Base-by-base conservation (phyloP, 306 rosid genomes). In the Amphicarpaea edgeworthii region DNA sequence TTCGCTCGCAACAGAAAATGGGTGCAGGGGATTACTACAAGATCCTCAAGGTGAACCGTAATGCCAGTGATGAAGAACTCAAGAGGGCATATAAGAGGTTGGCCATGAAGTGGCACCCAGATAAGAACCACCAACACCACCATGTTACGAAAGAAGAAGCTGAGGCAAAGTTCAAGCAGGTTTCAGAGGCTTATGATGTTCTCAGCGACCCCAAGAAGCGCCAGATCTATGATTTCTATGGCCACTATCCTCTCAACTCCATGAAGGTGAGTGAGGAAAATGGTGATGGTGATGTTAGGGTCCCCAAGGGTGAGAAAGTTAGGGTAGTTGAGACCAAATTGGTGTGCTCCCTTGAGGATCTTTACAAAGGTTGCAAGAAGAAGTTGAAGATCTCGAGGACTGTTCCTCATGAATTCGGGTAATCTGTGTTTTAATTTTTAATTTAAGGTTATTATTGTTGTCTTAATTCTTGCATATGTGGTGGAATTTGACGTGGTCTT, bases 331-430 rank as follows among this genome's bases (percentile, higher is more conserved):
- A 89, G 88, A 83, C 67, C 73, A 91, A 86, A 62, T 59, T 91
- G 75, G 54, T 12, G 23, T 89, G 90, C n/a, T 68, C 78, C 38
- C 79, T 91, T 79, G 97, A 91, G 67, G 92, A 91, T 28, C 89
- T 91, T 66, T 91, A 84, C 79, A 86, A 66, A 37, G 97, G 94
- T 30, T 81, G 84, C 43, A 76, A 82, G 23, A 87, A 26, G 79
- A 89, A 83, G 79, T 70, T 89, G 85, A 87, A 57, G 77, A 86
- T 91, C 84, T 83, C 91, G 2, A 84, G 92, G 51, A 83, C 74
- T 37, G 85, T 85, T 45, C 77, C 79, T 16, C 87, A 84, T 73
- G 84, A 78, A 21, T 76, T 72, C 21, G 90, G 94, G 97, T 91
- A 72, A 61, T 69, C 17, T 3, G 19, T 50, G 15, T 19, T 10